Evolutionary conservation across 2,329 filamentous ascomycete species (phyloP).

Genomic region (Alternaria arbusti): DNA sequence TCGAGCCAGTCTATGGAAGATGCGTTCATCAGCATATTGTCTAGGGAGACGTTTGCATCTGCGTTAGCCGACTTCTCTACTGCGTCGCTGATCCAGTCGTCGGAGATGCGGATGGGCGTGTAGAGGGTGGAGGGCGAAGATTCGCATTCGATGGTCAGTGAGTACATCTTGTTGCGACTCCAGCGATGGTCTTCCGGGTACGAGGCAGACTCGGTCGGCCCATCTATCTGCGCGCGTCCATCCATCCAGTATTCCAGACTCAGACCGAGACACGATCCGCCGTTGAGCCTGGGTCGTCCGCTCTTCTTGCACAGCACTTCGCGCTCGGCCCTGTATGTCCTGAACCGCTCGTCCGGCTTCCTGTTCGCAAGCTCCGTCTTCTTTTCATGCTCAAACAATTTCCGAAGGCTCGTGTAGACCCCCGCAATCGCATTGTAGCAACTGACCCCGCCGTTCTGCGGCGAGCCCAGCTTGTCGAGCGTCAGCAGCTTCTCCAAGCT

Average conservation of each 20-base stretch:
- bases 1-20: conserved; percentile 72
- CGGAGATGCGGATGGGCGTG: conserved; percentile 72
- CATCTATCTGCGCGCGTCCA: conserved; percentile 53
- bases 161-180: conserved; percentile 63
- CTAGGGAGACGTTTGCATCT: conserved; percentile 44
- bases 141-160: conserved; percentile 71
- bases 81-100: conserved; percentile 73
- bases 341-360: conserved; percentile 46
- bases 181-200: conserved; percentile 47
- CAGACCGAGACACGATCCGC: conserved; percentile 69
- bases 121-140: conserved; percentile 54
- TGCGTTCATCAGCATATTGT: conserved; percentile 52
- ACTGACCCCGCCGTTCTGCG: conserved; percentile 64
- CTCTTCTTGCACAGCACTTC: conserved; percentile 72
- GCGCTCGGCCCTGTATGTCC: conserved; percentile 59
- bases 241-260: conserved; percentile 81
- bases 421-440: conserved; percentile 80
- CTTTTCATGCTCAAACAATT: conserved; percentile 74
- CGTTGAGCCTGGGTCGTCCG: conserved; percentile 75
- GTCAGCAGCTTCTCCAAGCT: conserved; percentile 74
- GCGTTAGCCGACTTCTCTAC: conserved; percentile 63
- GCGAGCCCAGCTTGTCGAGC: conserved; percentile 75
- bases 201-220: conserved; percentile 28
- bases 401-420: conserved; percentile 72
- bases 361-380: conserved; percentile 47